Evolutionary conservation across 2,329 filamentous ascomycete genomes (phyloP).

Genomic region (Zopfia rhizophila): DNA sequence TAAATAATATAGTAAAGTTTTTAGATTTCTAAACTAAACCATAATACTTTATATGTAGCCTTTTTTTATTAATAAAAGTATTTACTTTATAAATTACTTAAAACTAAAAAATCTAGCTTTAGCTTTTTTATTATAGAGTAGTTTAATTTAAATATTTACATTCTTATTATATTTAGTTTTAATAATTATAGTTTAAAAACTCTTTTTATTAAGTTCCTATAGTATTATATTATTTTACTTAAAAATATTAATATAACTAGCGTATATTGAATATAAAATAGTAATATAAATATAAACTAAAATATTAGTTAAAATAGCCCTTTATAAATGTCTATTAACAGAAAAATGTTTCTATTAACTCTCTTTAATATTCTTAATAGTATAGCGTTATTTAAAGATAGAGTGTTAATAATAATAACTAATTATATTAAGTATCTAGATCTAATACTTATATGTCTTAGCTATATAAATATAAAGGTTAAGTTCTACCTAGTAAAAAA

Average conservation of each 20-base stretch:
- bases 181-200: conserved; percentile 19
- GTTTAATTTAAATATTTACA: too few relatives aligned
- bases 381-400: conserved; percentile 78
- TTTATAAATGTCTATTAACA: conserved; percentile 24
- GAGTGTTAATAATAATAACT: conserved; percentile 82
- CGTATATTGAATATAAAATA: conserved; percentile 5
- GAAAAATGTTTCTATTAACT: conserved; percentile 76
- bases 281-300: conserved; percentile 5
- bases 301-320: conserved; percentile 12
- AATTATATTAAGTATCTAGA: conserved; percentile 80
- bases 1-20: conserved; percentile 79
- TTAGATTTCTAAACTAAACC: conserved; percentile 73
- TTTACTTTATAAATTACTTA: too few relatives aligned
- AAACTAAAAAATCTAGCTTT: too few relatives aligned
- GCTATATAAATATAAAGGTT: conserved; percentile 74
- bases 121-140: too few relatives aligned
- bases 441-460: conserved; percentile 75
- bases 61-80: too few relatives aligned
- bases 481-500: conserved; percentile 56
- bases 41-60: too few relatives aligned
- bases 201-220: conserved; percentile 22
- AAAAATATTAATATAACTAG: conserved; percentile 24
- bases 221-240: conserved; percentile 23
- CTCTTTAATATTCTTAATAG: conserved; percentile 84
- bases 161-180: conserved; percentile 20